phyloP scores from a whole-genome alignment of 176 grass and related monocot genomes.

The Avena atlantica region DNA sequence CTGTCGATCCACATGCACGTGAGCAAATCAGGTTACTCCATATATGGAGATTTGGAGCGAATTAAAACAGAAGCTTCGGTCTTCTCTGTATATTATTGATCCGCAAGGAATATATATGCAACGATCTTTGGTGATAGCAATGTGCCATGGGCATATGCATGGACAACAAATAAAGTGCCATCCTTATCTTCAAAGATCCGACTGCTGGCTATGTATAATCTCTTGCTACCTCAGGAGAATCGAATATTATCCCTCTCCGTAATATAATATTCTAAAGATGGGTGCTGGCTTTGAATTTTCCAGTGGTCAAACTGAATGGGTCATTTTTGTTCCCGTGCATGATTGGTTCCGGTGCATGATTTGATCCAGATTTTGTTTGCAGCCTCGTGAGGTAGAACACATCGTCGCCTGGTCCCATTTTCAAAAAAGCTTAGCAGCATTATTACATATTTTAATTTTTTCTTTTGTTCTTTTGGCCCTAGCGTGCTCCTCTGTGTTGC shows the following conservation, averaged over 20 bases:
- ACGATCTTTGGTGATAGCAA: constrained; percentile 3
- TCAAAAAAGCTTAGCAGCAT: background rate
- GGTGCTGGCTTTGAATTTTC: background rate
- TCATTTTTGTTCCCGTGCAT: background rate
- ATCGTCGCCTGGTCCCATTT: background rate
- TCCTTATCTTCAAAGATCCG: constrained; percentile 20
- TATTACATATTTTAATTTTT: too few species aligned
- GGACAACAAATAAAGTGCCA: constrained; percentile 12
- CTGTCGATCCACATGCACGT: background rate
- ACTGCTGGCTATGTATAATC: background rate
- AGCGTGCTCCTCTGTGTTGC: too few species aligned
- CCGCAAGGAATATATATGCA: background rate
- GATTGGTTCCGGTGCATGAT: background rate
- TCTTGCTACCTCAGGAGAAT: background rate
- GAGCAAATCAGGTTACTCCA: background rate
- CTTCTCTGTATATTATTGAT: constrained; percentile 8
- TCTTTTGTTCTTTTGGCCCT: too few species aligned
- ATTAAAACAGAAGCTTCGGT: constrained; percentile 18
- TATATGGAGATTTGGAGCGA: background rate
- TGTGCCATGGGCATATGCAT: constrained; percentile 16
- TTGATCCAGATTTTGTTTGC: background rate
- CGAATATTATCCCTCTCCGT: background rate
- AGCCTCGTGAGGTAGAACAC: too few species aligned
- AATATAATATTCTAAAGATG: constrained; percentile 20
- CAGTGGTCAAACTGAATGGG: background rate